Base-by-base conservation (phyloP, 495 filamentous ascomycete genomes). In the Evernia prunastri region DNA sequence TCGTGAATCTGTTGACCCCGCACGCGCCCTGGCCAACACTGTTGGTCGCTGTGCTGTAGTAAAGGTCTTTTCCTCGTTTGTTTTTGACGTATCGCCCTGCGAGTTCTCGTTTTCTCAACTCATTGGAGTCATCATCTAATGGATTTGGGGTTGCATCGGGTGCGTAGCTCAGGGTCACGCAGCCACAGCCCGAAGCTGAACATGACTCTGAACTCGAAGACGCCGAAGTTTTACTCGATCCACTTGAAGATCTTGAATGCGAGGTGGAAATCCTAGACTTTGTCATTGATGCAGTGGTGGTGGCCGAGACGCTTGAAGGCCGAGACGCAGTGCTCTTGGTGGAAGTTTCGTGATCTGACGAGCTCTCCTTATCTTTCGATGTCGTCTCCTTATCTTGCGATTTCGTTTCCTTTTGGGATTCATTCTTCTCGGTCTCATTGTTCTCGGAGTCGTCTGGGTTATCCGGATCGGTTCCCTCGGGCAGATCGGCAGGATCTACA, bases 111-210 rank as follows among this genome's bases (percentile, higher is more conserved):
- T 61, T 61, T 35, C 36, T 61, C 37, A 49, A 15, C n/a, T 49
- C 59, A 2, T 47, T 35, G 23, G 57, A 35, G 57, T 61, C 59
- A 35, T 61, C 59, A 27, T 61, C 42, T 29, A 61, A 9, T n/a
- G 59, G 59, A 61, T 61, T 61, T n/a, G 59, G 37, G 40, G 59
- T 61, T 49, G 59, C 39, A 39, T 43, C 42, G 20, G 59, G 59
- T 27, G 36, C 25, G 29, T 61, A 61, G 37, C 35, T 35, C n/a
- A 27, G 49, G 13, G 59, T 61, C 12, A 43, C 42, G 33, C 59
- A 61, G 45, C 36, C 36, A 40, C 36, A 27, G 37, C 59, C 37
- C 20, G 42, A 23, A 61, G 59, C 20, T 61, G 59, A 35, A 61
- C 25, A 35, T 61, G 42, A 12, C 59, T 23, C 36, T 61, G 23